phyloP scores from a whole-genome alignment of 176 grass and related monocot genomes.

The Melocanna baccifera region DNA sequence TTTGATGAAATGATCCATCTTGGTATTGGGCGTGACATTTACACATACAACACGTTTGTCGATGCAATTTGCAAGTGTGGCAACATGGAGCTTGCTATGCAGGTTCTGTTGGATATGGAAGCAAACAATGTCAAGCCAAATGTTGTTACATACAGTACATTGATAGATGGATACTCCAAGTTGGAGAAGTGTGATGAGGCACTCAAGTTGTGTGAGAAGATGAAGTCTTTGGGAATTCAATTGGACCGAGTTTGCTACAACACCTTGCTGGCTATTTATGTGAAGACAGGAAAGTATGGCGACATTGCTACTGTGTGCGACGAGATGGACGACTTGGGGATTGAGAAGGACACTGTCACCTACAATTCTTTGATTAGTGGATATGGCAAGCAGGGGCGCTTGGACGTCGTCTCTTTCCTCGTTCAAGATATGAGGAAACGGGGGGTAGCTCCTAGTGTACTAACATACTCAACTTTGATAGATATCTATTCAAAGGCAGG shows the following conservation, averaged over 20 bases:
- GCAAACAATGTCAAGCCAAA: constrained; percentile 66
- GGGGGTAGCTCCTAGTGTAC: constrained; percentile 66
- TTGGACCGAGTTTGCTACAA: constrained; percentile 95
- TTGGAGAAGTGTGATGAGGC: constrained; percentile 91
- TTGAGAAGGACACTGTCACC: constrained; percentile 91
- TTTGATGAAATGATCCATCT: constrained; percentile 98
- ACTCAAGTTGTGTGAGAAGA: constrained; percentile 67
- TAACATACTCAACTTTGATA: constrained; percentile 95
- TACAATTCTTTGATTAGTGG: constrained; percentile 98
- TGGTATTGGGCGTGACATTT: constrained; percentile 86
- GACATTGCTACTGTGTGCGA: constrained; percentile 80
- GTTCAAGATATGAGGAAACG: constrained; percentile 90
- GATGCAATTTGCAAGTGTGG: constrained; percentile 98
- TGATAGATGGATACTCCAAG: constrained; percentile 96
- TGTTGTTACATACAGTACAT: constrained; percentile 96
- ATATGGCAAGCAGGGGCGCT: constrained; percentile 88
- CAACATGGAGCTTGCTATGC: constrained; percentile 81
- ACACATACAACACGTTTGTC: constrained; percentile 97
- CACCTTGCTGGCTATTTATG: constrained; percentile 85
- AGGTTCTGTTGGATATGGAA: constrained; percentile 79
- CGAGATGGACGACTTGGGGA: constrained; percentile 77
- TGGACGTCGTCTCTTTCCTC: constrained; percentile 74
- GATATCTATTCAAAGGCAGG: constrained; percentile 97
- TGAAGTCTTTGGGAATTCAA: constrained; percentile 75
- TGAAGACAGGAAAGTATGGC: constrained; percentile 76